A percentile compares a stretch with the other conserved stretches of the same genome.
These are phyloP conservation scores for Cicer bijugum DNA, from an alignment of 306 rosid genomes.

Conservation along the genomic window DNA sequence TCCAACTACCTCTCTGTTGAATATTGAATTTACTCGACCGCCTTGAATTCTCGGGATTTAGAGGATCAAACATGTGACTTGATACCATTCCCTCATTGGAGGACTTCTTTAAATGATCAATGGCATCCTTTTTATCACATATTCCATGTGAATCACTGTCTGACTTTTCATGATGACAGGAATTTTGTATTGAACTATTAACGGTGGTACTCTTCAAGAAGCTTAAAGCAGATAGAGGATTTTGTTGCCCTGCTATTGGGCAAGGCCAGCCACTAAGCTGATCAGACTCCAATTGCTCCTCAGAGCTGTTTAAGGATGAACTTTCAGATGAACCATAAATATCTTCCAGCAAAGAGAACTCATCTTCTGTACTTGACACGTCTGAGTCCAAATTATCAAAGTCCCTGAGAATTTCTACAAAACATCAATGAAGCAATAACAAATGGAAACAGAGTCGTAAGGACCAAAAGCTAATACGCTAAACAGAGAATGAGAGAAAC, in stretches of 20 bases:
- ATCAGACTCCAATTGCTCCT: conserved; percentile 62
- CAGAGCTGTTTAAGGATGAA: conserved; percentile 59
- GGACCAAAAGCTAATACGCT: conserved; percentile 7
- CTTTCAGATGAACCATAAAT: conserved; percentile 60
- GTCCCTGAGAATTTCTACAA: conserved; percentile 61
- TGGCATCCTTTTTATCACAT: conserved; percentile 48
- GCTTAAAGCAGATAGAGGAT: conserved; percentile 65
- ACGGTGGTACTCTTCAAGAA: conserved; percentile 52
- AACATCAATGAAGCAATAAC: conserved; percentile 46
- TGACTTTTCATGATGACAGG: conserved; percentile 54
- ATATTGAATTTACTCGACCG: conserved; percentile 45
- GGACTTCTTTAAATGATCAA: conserved; percentile 44
- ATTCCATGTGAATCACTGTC: conserved; percentile 43
- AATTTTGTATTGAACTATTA: conserved; percentile 49
- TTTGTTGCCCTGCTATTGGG: conserved; percentile 49
- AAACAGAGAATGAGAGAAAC: conserved; percentile 28
- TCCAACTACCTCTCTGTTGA: conserved; percentile 43
- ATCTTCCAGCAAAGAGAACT: conserved; percentile 53
- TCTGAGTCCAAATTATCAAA: conserved; percentile 52
- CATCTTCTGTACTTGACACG: conserved; percentile 60
- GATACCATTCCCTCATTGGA: conserved; percentile 44
- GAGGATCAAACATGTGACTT: conserved; percentile 47
- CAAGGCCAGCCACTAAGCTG: conserved; percentile 51
- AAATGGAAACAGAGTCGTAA: conserved; percentile 38
- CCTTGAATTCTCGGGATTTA: conserved; percentile 50